Evolutionary conservation across 2,329 filamentous ascomycete species (phyloP).

Genomic region (Alternaria gansuensis): DNA sequence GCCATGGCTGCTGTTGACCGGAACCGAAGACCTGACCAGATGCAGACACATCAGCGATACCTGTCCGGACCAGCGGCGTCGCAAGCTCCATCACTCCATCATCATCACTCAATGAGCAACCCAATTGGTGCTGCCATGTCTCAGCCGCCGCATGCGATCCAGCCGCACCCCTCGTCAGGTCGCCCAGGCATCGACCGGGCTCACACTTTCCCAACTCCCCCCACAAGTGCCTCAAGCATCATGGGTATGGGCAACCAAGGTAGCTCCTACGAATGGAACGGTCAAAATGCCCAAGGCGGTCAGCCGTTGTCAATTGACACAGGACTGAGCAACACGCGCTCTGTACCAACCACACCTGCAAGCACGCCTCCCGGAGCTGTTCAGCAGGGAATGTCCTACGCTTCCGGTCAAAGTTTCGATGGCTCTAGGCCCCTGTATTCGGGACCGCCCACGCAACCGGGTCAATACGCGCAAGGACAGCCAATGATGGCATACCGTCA

Average conservation of each 20-base stretch:
- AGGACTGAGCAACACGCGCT: slow-evolving; percentile 77
- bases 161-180: slow-evolving; percentile 63
- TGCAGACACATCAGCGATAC: slow-evolving; percentile 57
- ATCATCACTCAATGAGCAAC: slow-evolving; percentile 73
- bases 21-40: slow-evolving; percentile 58
- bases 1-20: slow-evolving; percentile 78
- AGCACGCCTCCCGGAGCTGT: slow-evolving; percentile 86
- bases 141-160: slow-evolving; percentile 72
- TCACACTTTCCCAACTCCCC: slow-evolving; percentile 93
- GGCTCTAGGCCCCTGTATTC: slow-evolving; percentile 81
- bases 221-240: slow-evolving; percentile 89
- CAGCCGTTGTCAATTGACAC: slow-evolving; percentile 85
- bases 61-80: slow-evolving; percentile 68
- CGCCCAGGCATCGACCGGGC: slow-evolving; percentile 79
- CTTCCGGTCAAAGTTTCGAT: slow-evolving; percentile 76
- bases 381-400: slow-evolving; percentile 83
- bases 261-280: slow-evolving; percentile 79
- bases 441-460: slow-evolving; percentile 70
- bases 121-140: slow-evolving; percentile 68
- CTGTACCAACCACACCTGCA: slow-evolving; percentile 89
- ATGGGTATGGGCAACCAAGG: slow-evolving; percentile 79
- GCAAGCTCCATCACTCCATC: slow-evolving; percentile 74
- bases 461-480: slow-evolving; percentile 73
- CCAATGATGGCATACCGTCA: slow-evolving; percentile 69
- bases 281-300: slow-evolving; percentile 62